Evolutionary conservation across 2,329 filamentous ascomycete species (phyloP), one percentile per base, ranked within the genome.

Genomic region (Amauroascus verrucosus): DNA sequence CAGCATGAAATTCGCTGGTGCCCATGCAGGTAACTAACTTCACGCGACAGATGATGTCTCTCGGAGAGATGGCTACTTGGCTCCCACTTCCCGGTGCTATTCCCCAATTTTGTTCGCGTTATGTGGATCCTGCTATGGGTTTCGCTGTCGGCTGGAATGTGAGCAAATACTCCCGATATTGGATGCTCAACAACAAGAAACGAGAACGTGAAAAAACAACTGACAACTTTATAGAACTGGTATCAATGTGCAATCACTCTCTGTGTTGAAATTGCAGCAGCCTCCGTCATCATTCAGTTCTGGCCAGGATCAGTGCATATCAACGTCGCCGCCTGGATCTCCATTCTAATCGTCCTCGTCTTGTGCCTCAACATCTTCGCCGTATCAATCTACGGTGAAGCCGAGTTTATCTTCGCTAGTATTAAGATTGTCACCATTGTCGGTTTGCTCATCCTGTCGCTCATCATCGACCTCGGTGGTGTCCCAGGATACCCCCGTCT

Each of bases 401-500:
- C 75, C 5, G 75, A 78, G 44, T 77, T 78, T 57, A 66, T 71
- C 57, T 77, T 78, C 54, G 75, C 76, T 9, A 70, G 70, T 38
- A 67, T 78, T 57, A 79, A 79, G 60, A 74, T 75, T 58, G 55
- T 75, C 14, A 69, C 72, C 38, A 75, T 77, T 45, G 58, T 75
- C 26, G 73, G 73, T 28, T 63, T 76, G 14, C 60, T 74, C 40
- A 61, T 75, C 37, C 61, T 74, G 47, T 68, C 71, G 1, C 67
- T 84, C 28, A 72, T 84, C 54, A 80, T 84, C 60, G 77, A 82
- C 60, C 73, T 83, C 0, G 82, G 82, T 28, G 74, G 80, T 1
- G 76, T 81, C 0, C 78, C 79, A 3, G 76, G 75, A 0, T 73
- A 77, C 18, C 71, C 77, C 3, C 74, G 82, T 49, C 38, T n/a